Evolutionary conservation across 1,284 basidiomycete genomes (phyloP), one percentile per base, ranked within the genome.

Genomic region (Sphaerobolus stellatus): DNA sequence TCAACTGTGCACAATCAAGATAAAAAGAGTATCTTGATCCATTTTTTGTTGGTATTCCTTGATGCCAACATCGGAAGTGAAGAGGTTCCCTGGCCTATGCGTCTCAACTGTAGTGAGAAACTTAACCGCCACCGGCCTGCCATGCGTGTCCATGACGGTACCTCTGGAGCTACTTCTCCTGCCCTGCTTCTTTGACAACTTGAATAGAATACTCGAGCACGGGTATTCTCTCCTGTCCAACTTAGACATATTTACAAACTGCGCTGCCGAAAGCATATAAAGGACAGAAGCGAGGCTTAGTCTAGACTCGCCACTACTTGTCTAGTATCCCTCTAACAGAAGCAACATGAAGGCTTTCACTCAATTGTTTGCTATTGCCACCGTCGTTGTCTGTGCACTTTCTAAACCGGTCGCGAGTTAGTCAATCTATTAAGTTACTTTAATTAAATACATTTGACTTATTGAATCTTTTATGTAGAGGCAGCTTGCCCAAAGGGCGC

Each of bases 351-450:
- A 18, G 25, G 46, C 52, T 20, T 53, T 48, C 31, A 53, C 13
- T n/a, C 29, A 53, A 47, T 33, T 53, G 31, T 44, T 53, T 20
- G 38, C 28, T 18, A 29, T 53, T 18, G 44, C 45, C n/a, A 36
- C 52, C 18, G 3, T 48, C 20, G 43, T 36, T 18, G 44, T 44
- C 18, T 28, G 29, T 24, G 36, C 30, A n/a, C 22, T 46, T 24
- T 28, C 44, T 18, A 8, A 38, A 38, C 36, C n/a, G n/a, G n/a
- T n/a, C n/a, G n/a, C n/a, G n/a, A n/a, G n/a, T n/a, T n/a, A n/a
- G n/a, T n/a, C n/a, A n/a, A n/a, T n/a, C n/a, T n/a, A n/a, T n/a
- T n/a, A n/a, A n/a, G n/a, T n/a, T n/a, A n/a, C n/a, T n/a, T n/a
- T n/a, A n/a, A n/a, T n/a, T n/a, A n/a, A n/a, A n/a, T n/a, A n/a